Conservation (phyloP, 176 grass and related monocot species). For the Metroxylon sagu region DNA sequence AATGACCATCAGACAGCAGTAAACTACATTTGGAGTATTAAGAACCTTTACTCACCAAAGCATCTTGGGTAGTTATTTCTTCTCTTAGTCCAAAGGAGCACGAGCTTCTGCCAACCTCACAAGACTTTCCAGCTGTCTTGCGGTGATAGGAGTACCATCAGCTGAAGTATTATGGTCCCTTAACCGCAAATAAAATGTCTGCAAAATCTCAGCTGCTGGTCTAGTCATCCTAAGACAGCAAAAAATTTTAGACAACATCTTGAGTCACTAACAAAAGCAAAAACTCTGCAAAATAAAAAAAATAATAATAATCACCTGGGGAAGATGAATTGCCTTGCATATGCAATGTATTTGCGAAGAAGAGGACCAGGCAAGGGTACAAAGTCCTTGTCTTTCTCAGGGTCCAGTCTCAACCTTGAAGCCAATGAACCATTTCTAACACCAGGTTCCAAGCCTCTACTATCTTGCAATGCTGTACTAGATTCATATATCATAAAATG, state of each 20-base stretch:
- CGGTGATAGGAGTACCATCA: slow-evolving; percentile 87
- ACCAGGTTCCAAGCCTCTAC: slow-evolving; percentile 12
- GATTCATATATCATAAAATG: neutral
- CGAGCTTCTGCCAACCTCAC: slow-evolving; percentile 91
- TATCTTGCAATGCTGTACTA: slow-evolving; percentile 26
- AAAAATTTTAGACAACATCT: neutral
- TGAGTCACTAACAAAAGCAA: too few relatives aligned
- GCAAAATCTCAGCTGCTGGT: slow-evolving; percentile 48
- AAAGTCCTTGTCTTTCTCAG: slow-evolving; percentile 62
- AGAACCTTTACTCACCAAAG: slow-evolving; percentile 24
- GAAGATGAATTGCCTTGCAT: slow-evolving; percentile 50
- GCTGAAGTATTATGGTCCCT: slow-evolving; percentile 48
- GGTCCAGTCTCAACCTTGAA: slow-evolving; percentile 62
- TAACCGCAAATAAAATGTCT: slow-evolving; percentile 40
- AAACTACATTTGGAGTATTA: too few relatives aligned
- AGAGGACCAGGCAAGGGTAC: slow-evolving; percentile 46
- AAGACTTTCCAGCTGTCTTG: slow-evolving; percentile 86
- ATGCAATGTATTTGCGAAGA: slow-evolving; percentile 89
- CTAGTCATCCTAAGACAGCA: slow-evolving; percentile 42
- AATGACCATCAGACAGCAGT: too few relatives aligned
- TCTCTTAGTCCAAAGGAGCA: slow-evolving; percentile 81
- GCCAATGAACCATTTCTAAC: slow-evolving; percentile 26
- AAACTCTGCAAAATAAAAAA: neutral
- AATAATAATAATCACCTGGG: slow-evolving; percentile 69
- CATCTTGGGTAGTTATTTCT: slow-evolving; percentile 74